Evolutionary conservation across 2,329 filamentous ascomycete species (phyloP).

Genomic region (Mollisia scopiformis): DNA sequence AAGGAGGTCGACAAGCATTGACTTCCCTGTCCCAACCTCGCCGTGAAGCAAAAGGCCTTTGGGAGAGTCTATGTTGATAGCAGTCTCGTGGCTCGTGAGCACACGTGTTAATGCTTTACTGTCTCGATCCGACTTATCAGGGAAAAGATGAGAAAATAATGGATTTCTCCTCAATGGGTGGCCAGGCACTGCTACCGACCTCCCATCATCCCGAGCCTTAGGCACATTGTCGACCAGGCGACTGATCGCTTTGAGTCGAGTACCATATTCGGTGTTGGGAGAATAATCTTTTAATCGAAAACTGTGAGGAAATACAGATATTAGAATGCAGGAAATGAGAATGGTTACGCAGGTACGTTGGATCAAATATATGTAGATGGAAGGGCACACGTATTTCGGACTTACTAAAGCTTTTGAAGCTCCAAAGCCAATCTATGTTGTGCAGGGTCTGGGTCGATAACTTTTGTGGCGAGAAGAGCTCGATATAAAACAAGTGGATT

Average conservation of each 20-base stretch:
- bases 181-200: constrained; percentile 50
- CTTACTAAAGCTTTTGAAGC: constrained; percentile 73
- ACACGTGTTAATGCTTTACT: constrained; percentile 67
- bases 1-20: constrained; percentile 83
- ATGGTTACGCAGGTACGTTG: background rate
- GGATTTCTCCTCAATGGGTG: constrained; percentile 63
- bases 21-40: constrained; percentile 82
- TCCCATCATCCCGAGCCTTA: constrained; percentile 35
- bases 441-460: constrained; percentile 69
- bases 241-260: constrained; percentile 64
- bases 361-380: background rate
- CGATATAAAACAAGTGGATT: constrained; percentile 80
- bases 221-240: constrained; percentile 39
- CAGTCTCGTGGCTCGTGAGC: constrained; percentile 72
- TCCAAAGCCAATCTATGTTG: constrained; percentile 77
- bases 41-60: constrained; percentile 77
- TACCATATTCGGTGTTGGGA: constrained; percentile 69
- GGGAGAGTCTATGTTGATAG: constrained; percentile 72
- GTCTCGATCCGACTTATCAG: constrained; percentile 55
- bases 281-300: constrained; percentile 75
- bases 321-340: background rate
- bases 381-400: background rate
- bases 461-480: constrained; percentile 63
- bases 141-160: constrained; percentile 62
- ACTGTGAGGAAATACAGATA: background rate